Evolutionary conservation across 805 yeast species (phyloP), one percentile per base, ranked within the genome.

Genomic region (Starmerella khaoyaiensis): DNA sequence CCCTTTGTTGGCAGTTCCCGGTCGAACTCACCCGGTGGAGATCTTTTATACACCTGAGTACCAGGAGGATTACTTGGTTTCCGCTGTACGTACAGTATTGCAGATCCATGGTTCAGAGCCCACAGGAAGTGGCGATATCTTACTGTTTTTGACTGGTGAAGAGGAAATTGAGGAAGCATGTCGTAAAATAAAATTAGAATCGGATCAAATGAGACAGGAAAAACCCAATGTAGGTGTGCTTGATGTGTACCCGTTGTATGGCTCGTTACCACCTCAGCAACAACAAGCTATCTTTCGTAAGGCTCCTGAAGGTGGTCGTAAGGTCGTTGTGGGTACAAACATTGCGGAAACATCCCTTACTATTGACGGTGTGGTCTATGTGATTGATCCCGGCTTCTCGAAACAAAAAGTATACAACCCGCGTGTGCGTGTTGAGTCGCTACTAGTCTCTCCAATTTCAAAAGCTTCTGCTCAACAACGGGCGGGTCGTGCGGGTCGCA

Each of bases 401-500:
- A 87, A 87, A 55, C 96, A 90, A 60, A 87, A 90, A 53, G 95
- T 86, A 40, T 87, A 84, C 62, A 90, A 87, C 57, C 97, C 98
- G 35, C 72, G 96, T 59, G 81, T 87, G 41, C 72, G 98, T 59
- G 96, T 87, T 21, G 96, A 87, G 60, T 83, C 96, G 0, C 66
- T 87, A 49, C 67, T 87, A 36, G 97, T 90, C 4, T 81, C 95
- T 7, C 97, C 97, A 25, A 86, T 90, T 45, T 86, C 97, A 9
- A 86, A 84, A 62, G 98, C 98, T 0, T 77, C 93, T 33, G 94
- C 98, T 1, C 95, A 87, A 62, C 98, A 87, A 62, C 74, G 98
- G 61, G 97, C 97, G 24, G 98, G 98, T 71, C 81, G 98, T 71
- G 98, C 98, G 39, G 98, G 98, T 65, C 87, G 98, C 73, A 87